Conservation (phyloP, 805 yeast species). For the Wickerhamomyces hampshirensis region DNA sequence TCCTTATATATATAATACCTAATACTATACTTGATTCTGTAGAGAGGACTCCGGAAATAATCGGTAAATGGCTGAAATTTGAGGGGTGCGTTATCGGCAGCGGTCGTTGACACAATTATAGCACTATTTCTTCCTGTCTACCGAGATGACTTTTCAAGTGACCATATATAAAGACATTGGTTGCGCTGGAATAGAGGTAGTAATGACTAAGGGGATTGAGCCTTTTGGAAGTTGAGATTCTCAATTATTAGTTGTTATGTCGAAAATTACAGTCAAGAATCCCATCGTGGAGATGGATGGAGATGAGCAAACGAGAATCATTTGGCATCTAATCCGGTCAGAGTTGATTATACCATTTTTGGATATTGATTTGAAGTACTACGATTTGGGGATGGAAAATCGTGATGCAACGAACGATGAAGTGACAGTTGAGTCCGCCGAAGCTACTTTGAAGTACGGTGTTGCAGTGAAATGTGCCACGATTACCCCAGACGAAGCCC, state of each 20-base stretch:
- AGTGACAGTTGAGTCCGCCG: conserved; percentile 85
- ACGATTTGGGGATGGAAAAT: conserved; percentile 81
- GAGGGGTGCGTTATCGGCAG: conserved; percentile 1
- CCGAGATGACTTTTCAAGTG: background rate
- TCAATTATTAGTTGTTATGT: conserved; percentile 8
- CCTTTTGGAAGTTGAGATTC: too few species aligned
- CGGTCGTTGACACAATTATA: conserved; percentile 2
- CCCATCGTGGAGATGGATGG: conserved; percentile 98
- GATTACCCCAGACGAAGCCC: conserved; percentile 95
- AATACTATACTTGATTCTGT: background rate
- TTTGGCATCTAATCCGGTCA: conserved; percentile 88
- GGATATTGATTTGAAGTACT: conserved; percentile 85
- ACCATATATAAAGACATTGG: background rate
- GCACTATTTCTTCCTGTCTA: background rate
- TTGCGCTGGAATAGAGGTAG: background rate
- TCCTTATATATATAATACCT: background rate
- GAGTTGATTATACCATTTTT: conserved; percentile 80
- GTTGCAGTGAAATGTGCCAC: conserved; percentile 98
- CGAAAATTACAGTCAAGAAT: conserved; percentile 71
- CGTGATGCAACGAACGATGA: conserved; percentile 86
- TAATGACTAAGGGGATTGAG: too few species aligned
- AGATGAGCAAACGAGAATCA: conserved; percentile 95
- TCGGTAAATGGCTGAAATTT: background rate
- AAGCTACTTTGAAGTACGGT: conserved; percentile 81
- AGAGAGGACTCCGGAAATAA: background rate